Base-by-base conservation (phyloP, 257 asterid species). In the Petunia secreta region DNA sequence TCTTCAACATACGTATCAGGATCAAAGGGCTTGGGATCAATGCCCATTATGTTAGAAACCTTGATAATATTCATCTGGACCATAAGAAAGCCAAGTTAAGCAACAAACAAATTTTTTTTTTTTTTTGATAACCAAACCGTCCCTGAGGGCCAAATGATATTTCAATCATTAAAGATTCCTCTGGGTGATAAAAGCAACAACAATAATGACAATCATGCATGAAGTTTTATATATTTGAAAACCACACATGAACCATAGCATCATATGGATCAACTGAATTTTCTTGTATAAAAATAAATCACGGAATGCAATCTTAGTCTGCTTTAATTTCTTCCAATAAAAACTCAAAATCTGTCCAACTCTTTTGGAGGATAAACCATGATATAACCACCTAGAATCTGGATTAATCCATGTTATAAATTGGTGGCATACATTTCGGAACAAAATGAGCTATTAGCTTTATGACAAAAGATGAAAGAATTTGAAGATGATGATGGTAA, bases 11-110 rank as follows among this genome's bases (percentile, higher is more conserved):
- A 96, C 25, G 94, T 88, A 79, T 88, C 88, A 71, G 97, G 97
- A 83, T 96, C 97, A 75, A 96, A 96, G 71, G 99, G 98, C 85
- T 88, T 92, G 75, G 93, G 87, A 82, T 96, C 99, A 80, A 96
- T 84, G 62, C 99, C 99, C 99, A 96, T 96, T 87, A 96, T 94
- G 84, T 96, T 96, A 55, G 99, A 96, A 67, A 94, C 98, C 87
- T 96, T 96, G 83, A 96, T 91, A 97, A 92, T 91, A 88, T 92
- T 87, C 98, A 94, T 92, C 99, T 96, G 95, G 90, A 92, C 79
- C 71, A 77, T 62, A 89, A 62, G 60, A 37, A 63, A 36, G 59
- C 25, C 25, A 25, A 25, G 43, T 62, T 59, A 60, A 15, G 41
- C 57, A 41, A 44, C 74, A 44, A 44, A 67, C 43, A 54, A 67